Conservation (phyloP, 805 yeast genomes). For the Starmerella apicola region DNA sequence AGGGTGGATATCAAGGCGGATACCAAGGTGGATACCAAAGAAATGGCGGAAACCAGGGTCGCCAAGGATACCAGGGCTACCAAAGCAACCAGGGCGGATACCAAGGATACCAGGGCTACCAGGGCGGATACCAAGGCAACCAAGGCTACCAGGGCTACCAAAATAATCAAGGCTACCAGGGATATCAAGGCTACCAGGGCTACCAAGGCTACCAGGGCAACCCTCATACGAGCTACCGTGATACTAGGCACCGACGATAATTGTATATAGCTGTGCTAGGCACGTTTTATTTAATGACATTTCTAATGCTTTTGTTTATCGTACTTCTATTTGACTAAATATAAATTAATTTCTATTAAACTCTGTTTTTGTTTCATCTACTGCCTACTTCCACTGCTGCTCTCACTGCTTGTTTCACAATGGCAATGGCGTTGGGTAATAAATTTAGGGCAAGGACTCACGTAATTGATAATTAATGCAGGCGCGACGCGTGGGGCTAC, state of each 20-base stretch:
- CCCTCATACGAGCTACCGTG: no score
- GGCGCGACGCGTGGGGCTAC: conserved; percentile 2
- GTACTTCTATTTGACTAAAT: no score
- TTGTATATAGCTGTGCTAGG: no score
- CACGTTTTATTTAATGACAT: no score
- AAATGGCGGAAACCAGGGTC: conserved; percentile 8
- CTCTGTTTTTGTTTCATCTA: no score
- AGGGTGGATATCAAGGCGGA: conserved; percentile 15
- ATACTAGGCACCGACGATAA: no score
- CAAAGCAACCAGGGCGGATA: conserved; percentile 23
- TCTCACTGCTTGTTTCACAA: no score
- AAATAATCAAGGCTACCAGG: conserved; percentile 15
- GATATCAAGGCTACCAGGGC: conserved; percentile 10
- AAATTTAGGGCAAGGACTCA: background rate
- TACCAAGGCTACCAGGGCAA: conserved; percentile 13
- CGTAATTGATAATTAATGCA: no score
- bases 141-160: conserved; percentile 19
- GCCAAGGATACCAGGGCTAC: conserved; percentile 14
- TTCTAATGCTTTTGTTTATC: no score
- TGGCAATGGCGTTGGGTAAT: background rate
- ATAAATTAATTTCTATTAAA: no score
- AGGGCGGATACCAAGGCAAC: conserved; percentile 7
- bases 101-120: conserved; percentile 11
- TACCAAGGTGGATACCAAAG: conserved; percentile 15
- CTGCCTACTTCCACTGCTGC: no score